Evolutionary conservation across 768 basidiomycete species (phyloP).

Genomic region (Lentinula aciculospora): DNA sequence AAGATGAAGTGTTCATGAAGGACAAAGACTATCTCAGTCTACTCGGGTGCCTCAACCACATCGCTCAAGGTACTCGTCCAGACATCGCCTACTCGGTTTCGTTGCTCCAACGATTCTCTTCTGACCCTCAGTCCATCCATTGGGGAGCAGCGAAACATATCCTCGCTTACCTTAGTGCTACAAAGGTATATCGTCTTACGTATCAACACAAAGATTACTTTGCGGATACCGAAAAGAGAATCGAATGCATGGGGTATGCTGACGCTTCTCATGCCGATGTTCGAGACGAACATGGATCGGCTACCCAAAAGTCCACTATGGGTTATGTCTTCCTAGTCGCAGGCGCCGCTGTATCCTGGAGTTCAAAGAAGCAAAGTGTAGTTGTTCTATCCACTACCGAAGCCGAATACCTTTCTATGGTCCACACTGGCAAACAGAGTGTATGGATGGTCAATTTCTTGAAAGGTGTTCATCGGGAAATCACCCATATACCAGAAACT

Average conservation of each 20-base stretch:
- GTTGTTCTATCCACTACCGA: too few species aligned
- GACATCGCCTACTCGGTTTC: background rate
- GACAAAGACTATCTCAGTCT: background rate
- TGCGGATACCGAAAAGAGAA: too few species aligned
- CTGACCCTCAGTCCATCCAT: background rate
- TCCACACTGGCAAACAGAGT: slow-evolving; percentile 16
- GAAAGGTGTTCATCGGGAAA: slow-evolving; percentile 13
- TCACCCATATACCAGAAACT: slow-evolving; percentile 8
- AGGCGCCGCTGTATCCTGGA: slow-evolving; percentile 27
- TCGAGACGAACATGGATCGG: slow-evolving; percentile 9
- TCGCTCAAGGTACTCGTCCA: background rate
- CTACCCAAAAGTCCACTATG: slow-evolving; percentile 21
- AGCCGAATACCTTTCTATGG: slow-evolving; percentile 14
- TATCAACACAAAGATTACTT: too few species aligned
- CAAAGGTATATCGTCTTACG: too few species aligned
- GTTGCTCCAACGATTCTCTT: background rate
- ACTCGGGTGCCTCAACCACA: background rate
- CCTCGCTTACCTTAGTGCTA: background rate
- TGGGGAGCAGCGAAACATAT: background rate
- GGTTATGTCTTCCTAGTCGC: slow-evolving; percentile 27
- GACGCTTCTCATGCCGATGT: slow-evolving; percentile 11
- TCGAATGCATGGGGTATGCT: slow-evolving; percentile 11
- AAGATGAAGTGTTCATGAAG: background rate
- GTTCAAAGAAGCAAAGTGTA: background rate
- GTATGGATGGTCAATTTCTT: slow-evolving; percentile 24